These are phyloP conservation scores for Smittium mucronatum DNA, from an alignment of 371 early-diverging fungal genomes.

Conservation along the genomic window DNA sequence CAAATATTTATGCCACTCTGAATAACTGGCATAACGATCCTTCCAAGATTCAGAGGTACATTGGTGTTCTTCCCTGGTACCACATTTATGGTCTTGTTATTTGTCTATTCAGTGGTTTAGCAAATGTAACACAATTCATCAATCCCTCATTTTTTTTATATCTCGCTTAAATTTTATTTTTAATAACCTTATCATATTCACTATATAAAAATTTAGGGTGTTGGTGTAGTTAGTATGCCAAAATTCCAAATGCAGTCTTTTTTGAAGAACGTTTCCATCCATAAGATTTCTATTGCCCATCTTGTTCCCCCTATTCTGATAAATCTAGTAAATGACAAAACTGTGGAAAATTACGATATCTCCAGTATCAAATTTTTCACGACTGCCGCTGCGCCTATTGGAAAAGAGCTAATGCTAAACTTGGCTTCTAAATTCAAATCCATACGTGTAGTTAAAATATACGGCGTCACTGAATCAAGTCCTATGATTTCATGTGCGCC, in stretches of 20 bases:
- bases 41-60: conserved; percentile 15
- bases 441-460: neutral
- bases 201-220: conserved; percentile 8
- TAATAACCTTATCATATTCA: too few species aligned
- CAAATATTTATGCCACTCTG: conserved; percentile 27
- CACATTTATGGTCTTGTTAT: conserved; percentile 62
- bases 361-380: conserved; percentile 42
- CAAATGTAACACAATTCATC: conserved; percentile 3
- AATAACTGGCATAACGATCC: conserved; percentile 23
- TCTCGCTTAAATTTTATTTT: too few species aligned
- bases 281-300: conserved; percentile 48
- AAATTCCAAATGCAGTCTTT: conserved; percentile 23
- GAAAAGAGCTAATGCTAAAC: conserved; percentile 20
- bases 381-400: conserved; percentile 77
- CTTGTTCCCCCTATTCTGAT: conserved; percentile 75
- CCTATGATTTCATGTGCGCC: conserved; percentile 5
- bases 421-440: conserved; percentile 31
- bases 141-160: too few species aligned
- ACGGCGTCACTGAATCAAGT: conserved; percentile 12
- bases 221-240: conserved; percentile 2
- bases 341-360: conserved; percentile 54
- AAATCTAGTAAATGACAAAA: conserved; percentile 50
- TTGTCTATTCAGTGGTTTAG: neutral
- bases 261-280: conserved; percentile 46
- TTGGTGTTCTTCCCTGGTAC: conserved; percentile 66